Conservation (phyloP, 345 rosid species). For the Laguncularia racemosa region DNA sequence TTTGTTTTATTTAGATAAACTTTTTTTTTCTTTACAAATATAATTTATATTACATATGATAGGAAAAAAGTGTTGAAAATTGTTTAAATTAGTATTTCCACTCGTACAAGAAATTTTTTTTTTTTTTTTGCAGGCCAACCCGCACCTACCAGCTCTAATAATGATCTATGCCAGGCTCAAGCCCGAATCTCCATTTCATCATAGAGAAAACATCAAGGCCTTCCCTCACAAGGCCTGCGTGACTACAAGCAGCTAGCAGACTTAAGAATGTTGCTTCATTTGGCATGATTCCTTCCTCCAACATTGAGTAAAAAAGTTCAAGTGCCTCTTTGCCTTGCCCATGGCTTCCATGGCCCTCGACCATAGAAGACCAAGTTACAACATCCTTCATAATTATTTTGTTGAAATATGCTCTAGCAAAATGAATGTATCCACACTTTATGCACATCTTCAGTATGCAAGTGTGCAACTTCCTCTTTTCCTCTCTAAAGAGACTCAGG, state of each 20-base stretch:
- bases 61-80: no score
- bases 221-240: conserved; percentile 25
- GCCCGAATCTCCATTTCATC: conserved; percentile 19
- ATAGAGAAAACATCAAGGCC: conserved; percentile 16
- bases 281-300: conserved; percentile 18
- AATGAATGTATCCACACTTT: conserved; percentile 23
- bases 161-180: conserved; percentile 31
- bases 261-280: conserved; percentile 24
- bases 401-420: conserved; percentile 23
- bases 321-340: conserved; percentile 24
- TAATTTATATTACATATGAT: no score
- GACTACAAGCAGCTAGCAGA: conserved; percentile 30
- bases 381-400: conserved; percentile 20
- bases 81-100: no score
- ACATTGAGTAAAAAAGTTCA: conserved; percentile 18
- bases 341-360: conserved; percentile 32
- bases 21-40: no score
- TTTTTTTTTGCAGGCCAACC: no score
- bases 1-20: no score
- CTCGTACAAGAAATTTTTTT: no score
- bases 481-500: conserved; percentile 9
- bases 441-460: conserved; percentile 26
- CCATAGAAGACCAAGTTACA: conserved; percentile 36
- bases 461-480: conserved; percentile 10
- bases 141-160: no score